Evolutionary conservation across 306 rosid genomes (phyloP).

Genomic region (Quercus dentata): DNA sequence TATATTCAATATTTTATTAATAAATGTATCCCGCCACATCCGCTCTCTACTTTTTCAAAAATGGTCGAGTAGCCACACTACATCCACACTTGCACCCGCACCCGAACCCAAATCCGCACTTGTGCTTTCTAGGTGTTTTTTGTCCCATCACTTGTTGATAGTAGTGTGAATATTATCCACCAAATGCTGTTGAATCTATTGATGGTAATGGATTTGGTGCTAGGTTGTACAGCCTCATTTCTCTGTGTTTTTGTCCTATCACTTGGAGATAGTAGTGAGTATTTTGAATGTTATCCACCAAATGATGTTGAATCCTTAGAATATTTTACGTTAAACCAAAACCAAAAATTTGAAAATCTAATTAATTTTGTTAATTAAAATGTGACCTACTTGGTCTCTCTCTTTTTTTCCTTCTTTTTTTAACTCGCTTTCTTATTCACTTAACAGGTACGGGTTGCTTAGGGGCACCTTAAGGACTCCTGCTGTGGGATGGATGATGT

Average conservation of each 20-base stretch:
- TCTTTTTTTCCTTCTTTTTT: background rate
- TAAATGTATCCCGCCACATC: too few species aligned
- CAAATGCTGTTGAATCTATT: too few species aligned
- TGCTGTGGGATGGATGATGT: conserved; percentile 99
- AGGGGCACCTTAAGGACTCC: conserved; percentile 90
- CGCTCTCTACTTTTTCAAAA: too few species aligned
- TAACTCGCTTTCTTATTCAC: conserved; percentile 1
- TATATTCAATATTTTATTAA: too few species aligned
- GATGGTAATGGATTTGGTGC: background rate
- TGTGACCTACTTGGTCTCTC: conserved; percentile 17
- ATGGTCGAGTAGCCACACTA: too few species aligned
- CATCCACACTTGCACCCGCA: too few species aligned
- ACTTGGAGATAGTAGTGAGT: background rate
- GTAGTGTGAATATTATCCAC: too few species aligned
- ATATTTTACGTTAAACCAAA: background rate
- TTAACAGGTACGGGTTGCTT: conserved; percentile 73
- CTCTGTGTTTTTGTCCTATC: background rate
- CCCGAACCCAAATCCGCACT: too few species aligned
- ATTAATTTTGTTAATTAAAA: conserved; percentile 7
- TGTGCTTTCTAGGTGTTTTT: too few species aligned
- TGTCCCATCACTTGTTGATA: too few species aligned
- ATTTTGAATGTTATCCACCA: background rate
- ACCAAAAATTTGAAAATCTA: background rate
- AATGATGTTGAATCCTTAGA: background rate
- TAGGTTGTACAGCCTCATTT: background rate